Base-by-base conservation (phyloP, 805 yeast genomes). In the Saccharomyces cerevisiae region DNA sequence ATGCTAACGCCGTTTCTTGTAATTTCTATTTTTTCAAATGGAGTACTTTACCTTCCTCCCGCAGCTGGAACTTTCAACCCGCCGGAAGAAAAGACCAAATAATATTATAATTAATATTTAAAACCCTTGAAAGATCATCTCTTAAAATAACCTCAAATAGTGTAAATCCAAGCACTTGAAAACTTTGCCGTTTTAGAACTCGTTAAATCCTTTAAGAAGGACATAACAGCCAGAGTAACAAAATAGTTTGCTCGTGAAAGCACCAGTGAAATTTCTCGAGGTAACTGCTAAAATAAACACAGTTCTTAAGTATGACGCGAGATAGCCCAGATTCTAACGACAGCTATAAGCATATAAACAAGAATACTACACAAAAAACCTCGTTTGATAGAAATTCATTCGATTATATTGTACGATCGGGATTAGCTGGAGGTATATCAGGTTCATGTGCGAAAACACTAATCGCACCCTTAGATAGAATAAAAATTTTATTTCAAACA, bases 381-480 rank as follows among this genome's bases (percentile, higher is more conserved):
- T 52, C 61, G 0, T 61, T 70, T n/a, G 85, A 87, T 64, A 89
- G 85, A 61, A 85, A 80, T 51, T 83, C 89, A 4, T 59, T 84
- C 29, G 92, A 87, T 55, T 94, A 92, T 70, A 83, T 94, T 17
- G 56, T 89, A 41, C 78, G 89, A 57, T 85, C 95, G 22, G 99
- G 96, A 0, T 59, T 90, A 0, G 96, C 99, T 0, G 99, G 99
- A 21, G 99, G 99, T 2, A 62, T 88, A 2, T 97, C 98, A 0
- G 99, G 99, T 1, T 83, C 90, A 52, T 89, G 94, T n/a, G 98
- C 97, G 2, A 94, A 94, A 66, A 89, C 98, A 0, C 75, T 91
- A 53, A 88, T 94, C 47, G 99, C 99, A 0, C 99, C 99, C 0
- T 71, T 94, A 55, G 99, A 94, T 70, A 78, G 99, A 62, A 92